Conservation (phyloP, 805 yeast species). For the Pichia eremophila region DNA sequence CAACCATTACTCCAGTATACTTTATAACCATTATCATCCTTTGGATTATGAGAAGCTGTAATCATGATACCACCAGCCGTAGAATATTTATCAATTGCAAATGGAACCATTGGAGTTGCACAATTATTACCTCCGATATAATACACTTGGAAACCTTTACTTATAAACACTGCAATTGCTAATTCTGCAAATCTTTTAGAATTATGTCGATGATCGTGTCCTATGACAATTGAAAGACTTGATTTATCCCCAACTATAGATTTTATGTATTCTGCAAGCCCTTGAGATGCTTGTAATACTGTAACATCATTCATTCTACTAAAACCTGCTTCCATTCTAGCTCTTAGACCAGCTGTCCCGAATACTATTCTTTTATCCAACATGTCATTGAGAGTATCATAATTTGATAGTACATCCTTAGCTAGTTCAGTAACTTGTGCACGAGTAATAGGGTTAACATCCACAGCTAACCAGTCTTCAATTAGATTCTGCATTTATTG, state of each 20-base stretch:
- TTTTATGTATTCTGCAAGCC: conserved; percentile 46
- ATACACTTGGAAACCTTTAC: conserved; percentile 61
- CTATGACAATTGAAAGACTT: conserved; percentile 50
- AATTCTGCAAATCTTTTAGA: conserved; percentile 73
- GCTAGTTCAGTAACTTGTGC: conserved; percentile 44
- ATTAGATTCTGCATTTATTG: conserved; percentile 16
- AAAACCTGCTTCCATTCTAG: conserved; percentile 87
- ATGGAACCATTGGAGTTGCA: conserved; percentile 93
- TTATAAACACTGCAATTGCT: conserved; percentile 64
- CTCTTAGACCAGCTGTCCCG: conserved; percentile 91
- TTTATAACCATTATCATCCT: conserved; percentile 84
- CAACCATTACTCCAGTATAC: conserved; percentile 93
- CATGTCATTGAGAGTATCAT: conserved; percentile 39
- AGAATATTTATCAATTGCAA: conserved; percentile 51
- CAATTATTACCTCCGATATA: conserved; percentile 35
- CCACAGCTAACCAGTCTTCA: conserved; percentile 31
- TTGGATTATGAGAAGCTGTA: conserved; percentile 84
- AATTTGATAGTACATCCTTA: conserved; percentile 20
- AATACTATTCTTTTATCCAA: conserved; percentile 59
- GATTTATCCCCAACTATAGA: conserved; percentile 21
- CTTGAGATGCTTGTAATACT: conserved; percentile 84
- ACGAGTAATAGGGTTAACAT: conserved; percentile 35
- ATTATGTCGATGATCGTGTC: conserved; percentile 85
- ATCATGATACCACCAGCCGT: conserved; percentile 87
- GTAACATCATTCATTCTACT: conserved; percentile 83